Conservation (phyloP, 495 filamentous ascomycete species). For the Tuber aestivum region DNA sequence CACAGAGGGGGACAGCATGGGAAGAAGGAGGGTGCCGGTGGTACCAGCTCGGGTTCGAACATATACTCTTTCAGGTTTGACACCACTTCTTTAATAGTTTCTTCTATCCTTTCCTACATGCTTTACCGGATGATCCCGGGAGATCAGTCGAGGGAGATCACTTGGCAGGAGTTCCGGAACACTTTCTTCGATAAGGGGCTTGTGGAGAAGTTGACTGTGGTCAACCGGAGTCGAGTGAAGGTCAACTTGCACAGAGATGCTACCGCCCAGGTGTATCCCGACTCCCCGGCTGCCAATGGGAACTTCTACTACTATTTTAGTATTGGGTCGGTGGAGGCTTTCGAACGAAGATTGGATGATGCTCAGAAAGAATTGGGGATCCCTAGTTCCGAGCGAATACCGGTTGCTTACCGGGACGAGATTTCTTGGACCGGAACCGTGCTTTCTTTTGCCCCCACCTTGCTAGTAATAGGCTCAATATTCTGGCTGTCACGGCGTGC, state of each 20-base stretch:
- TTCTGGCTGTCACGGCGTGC: conserved; percentile 64
- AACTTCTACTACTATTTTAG: conserved; percentile 83
- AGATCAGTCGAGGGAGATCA: conserved; percentile 73
- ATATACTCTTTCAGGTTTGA: conserved; percentile 40
- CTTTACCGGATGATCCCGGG: conserved; percentile 57
- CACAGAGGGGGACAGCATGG: conserved; percentile 12
- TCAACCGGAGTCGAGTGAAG: conserved; percentile 65
- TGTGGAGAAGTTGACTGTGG: conserved; percentile 82
- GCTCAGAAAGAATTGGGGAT: conserved; percentile 83
- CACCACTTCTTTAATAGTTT: conserved; percentile 37
- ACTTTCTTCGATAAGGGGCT: conserved; percentile 93
- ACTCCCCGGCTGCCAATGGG: conserved; percentile 62
- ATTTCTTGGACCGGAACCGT: conserved; percentile 60
- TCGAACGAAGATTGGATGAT: conserved; percentile 78
- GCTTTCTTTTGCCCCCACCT: conserved; percentile 75
- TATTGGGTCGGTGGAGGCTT: conserved; percentile 88
- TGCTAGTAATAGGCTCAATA: conserved; percentile 74
- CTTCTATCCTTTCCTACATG: conserved; percentile 55
- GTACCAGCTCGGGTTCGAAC: conserved; percentile 21
- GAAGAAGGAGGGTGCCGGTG: conserved; percentile 24
- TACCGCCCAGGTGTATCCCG: conserved; percentile 68
- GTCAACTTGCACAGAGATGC: conserved; percentile 83
- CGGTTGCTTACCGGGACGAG: conserved; percentile 77
- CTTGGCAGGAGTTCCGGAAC: conserved; percentile 90
- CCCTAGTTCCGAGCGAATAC: conserved; percentile 76